A percentile compares a stretch with the other conserved stretches of the same genome.
These are phyloP conservation scores for Seiridium cupressi DNA, from an alignment of 2,329 filamentous ascomycete species.

Conservation along the genomic window DNA sequence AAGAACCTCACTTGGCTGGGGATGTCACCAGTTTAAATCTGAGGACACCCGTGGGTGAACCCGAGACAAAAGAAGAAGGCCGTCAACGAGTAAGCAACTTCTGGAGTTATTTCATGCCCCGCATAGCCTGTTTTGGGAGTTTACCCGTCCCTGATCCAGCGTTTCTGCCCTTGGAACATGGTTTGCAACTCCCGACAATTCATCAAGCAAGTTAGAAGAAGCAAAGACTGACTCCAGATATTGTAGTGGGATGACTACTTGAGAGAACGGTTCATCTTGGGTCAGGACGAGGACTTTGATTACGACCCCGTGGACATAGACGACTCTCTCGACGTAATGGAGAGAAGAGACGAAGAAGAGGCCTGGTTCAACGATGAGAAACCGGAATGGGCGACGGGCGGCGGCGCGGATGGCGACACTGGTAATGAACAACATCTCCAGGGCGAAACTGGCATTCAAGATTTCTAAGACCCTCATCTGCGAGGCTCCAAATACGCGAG, in stretches of 20 bases:
- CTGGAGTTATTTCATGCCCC: too few relatives aligned
- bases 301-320: conserved; percentile 70
- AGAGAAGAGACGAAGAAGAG: conserved; percentile 64
- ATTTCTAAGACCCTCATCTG: conserved; percentile 48
- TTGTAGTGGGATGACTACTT: conserved; percentile 67
- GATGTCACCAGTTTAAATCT: conserved; percentile 43
- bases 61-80: conserved; percentile 63
- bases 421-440: conserved; percentile 21
- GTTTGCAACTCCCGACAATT: too few relatives aligned
- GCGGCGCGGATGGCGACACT: conserved; percentile 19
- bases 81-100: conserved; percentile 37
- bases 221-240: too few relatives aligned
- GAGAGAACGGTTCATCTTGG: conserved; percentile 70
- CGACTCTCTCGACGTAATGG: conserved; percentile 66
- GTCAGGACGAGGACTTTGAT: conserved; percentile 76
- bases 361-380: conserved; percentile 80
- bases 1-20: not conserved
- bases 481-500: too few relatives aligned
- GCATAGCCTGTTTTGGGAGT: too few relatives aligned
- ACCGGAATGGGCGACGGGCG: conserved; percentile 59
- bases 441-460: conserved; percentile 71
- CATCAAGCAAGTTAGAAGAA: too few relatives aligned
- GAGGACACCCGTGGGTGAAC: conserved; percentile 25
- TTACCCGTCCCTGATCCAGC: too few relatives aligned
- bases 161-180: too few relatives aligned